These are phyloP conservation scores for Vigna unguiculata DNA, from an alignment of 306 rosid species.

Conservation along the genomic window DNA sequence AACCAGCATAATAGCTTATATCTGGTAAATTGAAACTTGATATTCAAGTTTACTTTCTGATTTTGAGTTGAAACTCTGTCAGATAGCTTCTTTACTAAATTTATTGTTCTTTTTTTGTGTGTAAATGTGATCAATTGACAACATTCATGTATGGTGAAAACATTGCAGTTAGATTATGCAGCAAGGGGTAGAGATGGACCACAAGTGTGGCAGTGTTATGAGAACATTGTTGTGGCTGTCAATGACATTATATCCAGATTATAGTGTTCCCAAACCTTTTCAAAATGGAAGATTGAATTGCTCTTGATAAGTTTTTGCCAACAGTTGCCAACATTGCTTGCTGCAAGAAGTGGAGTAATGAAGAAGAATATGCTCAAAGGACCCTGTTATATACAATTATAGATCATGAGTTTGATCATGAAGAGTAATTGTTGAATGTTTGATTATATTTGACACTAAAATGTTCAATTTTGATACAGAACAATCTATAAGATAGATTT, in stretches of 20 bases:
- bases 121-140: slow-evolving; percentile 20
- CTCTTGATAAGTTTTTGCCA: slow-evolving; percentile 12
- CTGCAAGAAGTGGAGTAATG: slow-evolving; percentile 15
- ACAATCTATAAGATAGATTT: background rate
- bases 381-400: slow-evolving; percentile 7
- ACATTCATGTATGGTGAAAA: slow-evolving; percentile 34
- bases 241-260: slow-evolving; percentile 67
- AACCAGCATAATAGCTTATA: slow-evolving; percentile 1
- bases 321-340: slow-evolving; percentile 9
- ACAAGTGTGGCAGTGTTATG: slow-evolving; percentile 63
- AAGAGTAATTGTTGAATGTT: slow-evolving; percentile 28
- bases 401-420: slow-evolving; percentile 7
- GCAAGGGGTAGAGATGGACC: slow-evolving; percentile 76
- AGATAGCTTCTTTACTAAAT: background rate
- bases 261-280: slow-evolving; percentile 29
- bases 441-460: slow-evolving; percentile 14
- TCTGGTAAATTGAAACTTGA: background rate
- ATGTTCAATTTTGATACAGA: slow-evolving; percentile 20
- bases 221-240: slow-evolving; percentile 63
- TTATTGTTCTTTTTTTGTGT: background rate
- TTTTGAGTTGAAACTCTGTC: slow-evolving; percentile 26
- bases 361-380: slow-evolving; percentile 1
- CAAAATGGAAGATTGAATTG: slow-evolving; percentile 18
- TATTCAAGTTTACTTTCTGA: slow-evolving; percentile 36
- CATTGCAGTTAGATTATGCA: slow-evolving; percentile 80